Evolutionary conservation across 352 stramenopile genomes (phyloP).

Genomic region (Globisporangium mamillatum): DNA sequence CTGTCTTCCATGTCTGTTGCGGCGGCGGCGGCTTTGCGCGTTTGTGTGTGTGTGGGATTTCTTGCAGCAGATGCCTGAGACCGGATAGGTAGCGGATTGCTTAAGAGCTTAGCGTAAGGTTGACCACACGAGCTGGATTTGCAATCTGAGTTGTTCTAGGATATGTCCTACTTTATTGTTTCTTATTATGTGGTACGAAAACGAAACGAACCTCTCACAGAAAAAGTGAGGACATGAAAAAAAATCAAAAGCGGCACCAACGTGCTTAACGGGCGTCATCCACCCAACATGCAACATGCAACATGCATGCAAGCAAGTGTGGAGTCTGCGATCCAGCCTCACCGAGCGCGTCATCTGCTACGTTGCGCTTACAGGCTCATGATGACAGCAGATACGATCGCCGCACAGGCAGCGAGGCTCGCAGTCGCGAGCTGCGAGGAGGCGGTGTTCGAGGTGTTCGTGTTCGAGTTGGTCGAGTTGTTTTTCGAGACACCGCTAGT

Average conservation of each 20-base stretch:
- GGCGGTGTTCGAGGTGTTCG: slow-evolving; percentile 16
- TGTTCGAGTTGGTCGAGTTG: slow-evolving; percentile 25
- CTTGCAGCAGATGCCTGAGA: background rate
- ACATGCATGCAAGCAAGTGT: background rate
- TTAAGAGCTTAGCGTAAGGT: background rate
- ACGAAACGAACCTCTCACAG: background rate
- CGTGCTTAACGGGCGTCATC: background rate
- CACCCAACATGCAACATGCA: background rate
- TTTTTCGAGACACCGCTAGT: slow-evolving; percentile 16
- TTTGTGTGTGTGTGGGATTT: background rate
- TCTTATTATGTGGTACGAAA: slow-evolving; percentile 7
- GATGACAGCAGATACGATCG: slow-evolving; percentile 33
- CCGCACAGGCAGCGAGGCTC: slow-evolving; percentile 30
- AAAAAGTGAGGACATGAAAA: slow-evolving; percentile 2
- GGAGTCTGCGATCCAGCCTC: background rate
- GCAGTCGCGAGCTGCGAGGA: slow-evolving; percentile 27
- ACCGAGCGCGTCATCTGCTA: background rate
- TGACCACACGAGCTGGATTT: background rate
- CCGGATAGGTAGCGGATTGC: no score
- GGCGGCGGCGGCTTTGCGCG: background rate
- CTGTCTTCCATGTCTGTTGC: slow-evolving; percentile 2
- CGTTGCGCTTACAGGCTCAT: slow-evolving; percentile 32
- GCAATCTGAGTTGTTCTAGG: background rate
- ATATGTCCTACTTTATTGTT: slow-evolving; percentile 3
- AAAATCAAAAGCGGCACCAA: background rate